Evolutionary conservation across 2,329 filamentous ascomycete species (phyloP).

Genomic region (Erysiphe neolycopersici): DNA sequence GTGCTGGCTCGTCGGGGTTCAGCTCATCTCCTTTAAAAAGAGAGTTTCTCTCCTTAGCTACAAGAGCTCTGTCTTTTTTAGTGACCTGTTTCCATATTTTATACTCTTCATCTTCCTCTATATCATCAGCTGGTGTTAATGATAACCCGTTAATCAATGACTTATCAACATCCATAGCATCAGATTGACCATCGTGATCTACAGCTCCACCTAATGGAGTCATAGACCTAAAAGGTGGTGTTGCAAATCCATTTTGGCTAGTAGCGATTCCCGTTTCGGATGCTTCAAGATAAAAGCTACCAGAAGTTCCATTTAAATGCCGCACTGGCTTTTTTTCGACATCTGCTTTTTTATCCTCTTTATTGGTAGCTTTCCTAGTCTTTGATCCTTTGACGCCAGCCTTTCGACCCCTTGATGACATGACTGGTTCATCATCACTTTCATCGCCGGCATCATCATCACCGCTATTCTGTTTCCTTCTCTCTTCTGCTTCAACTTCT

Average conservation of each 20-base stretch:
- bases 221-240: constrained; percentile 47
- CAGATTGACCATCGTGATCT: constrained; percentile 44
- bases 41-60: constrained; percentile 62
- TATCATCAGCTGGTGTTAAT: constrained; percentile 41
- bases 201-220: constrained; percentile 50
- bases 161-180: constrained; percentile 70
- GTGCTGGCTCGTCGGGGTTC: constrained; percentile 65
- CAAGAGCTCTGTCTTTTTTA: constrained; percentile 73
- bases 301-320: constrained; percentile 36
- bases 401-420: constrained; percentile 84
- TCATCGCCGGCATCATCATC: constrained; percentile 66
- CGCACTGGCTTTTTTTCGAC: constrained; percentile 48
- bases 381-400: constrained; percentile 47
- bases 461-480: constrained; percentile 63
- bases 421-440: constrained; percentile 92
- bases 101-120: constrained; percentile 78
- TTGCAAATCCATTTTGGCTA: constrained; percentile 60
- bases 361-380: constrained; percentile 48
- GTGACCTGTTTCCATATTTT: constrained; percentile 98
- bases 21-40: constrained; percentile 68
- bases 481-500: constrained; percentile 72
- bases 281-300: constrained; percentile 33
- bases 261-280: constrained; percentile 52
- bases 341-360: constrained; percentile 54
- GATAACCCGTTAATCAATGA: constrained; percentile 40